These are phyloP conservation scores for Euphrasia confusa DNA, from an alignment of 257 asterid genomes.

Conservation along the genomic window DNA sequence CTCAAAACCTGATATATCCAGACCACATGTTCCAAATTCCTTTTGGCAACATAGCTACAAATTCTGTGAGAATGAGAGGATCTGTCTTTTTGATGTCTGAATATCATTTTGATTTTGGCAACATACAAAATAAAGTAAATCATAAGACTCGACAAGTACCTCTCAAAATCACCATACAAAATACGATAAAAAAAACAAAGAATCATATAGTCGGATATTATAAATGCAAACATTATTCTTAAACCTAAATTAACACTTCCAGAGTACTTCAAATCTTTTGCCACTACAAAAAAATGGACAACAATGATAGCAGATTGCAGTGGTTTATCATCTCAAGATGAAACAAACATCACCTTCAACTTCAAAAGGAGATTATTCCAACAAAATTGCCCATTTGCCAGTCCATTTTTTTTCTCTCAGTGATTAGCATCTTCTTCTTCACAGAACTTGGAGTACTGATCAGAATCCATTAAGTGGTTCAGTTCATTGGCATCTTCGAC, in stretches of 20 bases:
- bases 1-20: too few species aligned
- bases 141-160: constrained; percentile 26
- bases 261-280: constrained; percentile 14
- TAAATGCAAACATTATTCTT: neutral
- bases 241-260: neutral
- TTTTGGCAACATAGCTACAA: too few species aligned
- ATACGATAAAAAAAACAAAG: neutral
- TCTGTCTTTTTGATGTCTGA: too few species aligned
- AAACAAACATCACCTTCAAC: constrained; percentile 2
- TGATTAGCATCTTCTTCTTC: constrained; percentile 79
- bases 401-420: constrained; percentile 29
- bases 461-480: constrained; percentile 56
- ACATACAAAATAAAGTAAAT: too few species aligned
- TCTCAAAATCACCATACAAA: neutral
- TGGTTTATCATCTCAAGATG: constrained; percentile 19
- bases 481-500: constrained; percentile 48
- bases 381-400: constrained; percentile 2
- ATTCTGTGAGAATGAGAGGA: too few species aligned
- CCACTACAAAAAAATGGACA: neutral
- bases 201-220: neutral
- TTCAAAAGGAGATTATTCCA: constrained; percentile 19
- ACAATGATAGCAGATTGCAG: constrained; percentile 20
- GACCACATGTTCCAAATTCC: too few species aligned
- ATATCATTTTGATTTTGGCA: too few species aligned
- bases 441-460: constrained; percentile 64